These are phyloP conservation scores for Vicia sativa DNA, from an alignment of 306 rosid genomes.

Conservation along the genomic window DNA sequence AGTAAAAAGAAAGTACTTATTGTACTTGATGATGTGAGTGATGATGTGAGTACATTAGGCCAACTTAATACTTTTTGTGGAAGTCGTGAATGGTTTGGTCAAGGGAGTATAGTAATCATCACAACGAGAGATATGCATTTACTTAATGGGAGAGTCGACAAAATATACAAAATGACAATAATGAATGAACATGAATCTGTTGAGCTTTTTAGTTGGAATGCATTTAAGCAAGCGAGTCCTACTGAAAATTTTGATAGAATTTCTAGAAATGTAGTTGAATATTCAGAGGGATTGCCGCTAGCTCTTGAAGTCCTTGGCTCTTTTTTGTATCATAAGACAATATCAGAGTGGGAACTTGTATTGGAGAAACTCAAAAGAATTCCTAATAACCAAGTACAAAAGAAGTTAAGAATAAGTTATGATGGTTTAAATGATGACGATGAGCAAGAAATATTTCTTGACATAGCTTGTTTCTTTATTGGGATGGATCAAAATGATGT, in stretches of 20 bases:
- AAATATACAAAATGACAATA: background rate
- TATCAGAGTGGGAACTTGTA: background rate
- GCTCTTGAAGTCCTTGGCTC: background rate
- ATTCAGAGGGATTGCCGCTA: background rate
- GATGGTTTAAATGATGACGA: background rate
- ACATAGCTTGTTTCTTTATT: slow-evolving; percentile 4
- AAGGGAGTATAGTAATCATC: background rate
- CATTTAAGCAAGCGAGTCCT: background rate
- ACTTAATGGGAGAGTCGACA: background rate
- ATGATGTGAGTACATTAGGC: background rate
- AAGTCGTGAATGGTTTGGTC: background rate
- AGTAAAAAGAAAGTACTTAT: background rate
- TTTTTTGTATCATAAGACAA: background rate
- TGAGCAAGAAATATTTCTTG: background rate
- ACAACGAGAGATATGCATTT: background rate
- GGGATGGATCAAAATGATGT: background rate
- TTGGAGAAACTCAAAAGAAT: background rate
- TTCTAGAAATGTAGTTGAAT: background rate
- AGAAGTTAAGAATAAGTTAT: background rate
- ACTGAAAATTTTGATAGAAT: background rate
- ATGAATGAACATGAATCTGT: background rate
- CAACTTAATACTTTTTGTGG: background rate
- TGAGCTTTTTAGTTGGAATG: slow-evolving; percentile 3
- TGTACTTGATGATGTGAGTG: no score
- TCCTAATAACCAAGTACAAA: background rate